Percentiles rank a stretch among this genome's conserved stretches.
Conservation (phyloP, 768 basidiomycete species). For the Termitomyces sp. region DNA sequence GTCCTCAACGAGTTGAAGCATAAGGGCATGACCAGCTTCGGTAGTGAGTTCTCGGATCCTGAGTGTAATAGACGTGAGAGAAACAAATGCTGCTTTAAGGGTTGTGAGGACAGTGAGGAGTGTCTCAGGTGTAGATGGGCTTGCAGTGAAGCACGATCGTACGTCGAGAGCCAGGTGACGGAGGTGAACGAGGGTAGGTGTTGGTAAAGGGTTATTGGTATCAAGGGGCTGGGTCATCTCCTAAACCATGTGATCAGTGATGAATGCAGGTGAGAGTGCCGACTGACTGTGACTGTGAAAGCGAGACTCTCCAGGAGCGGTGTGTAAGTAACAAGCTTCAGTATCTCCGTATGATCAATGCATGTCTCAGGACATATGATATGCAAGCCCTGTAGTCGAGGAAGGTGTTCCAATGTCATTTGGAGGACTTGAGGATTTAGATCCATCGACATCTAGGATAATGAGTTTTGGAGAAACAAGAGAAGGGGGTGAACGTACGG, state of each 20-base stretch:
- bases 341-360: slow-evolving; percentile 47
- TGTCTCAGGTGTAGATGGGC: slow-evolving; percentile 25
- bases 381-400: slow-evolving; percentile 56
- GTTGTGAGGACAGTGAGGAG: slow-evolving; percentile 28
- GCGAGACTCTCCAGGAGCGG: slow-evolving; percentile 61
- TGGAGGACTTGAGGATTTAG: slow-evolving; percentile 52
- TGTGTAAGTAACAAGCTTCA: slow-evolving; percentile 43
- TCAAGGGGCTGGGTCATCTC: slow-evolving; percentile 26
- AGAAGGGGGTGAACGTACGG: slow-evolving; percentile 39
- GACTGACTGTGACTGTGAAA: slow-evolving; percentile 55
- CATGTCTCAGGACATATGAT: slow-evolving; percentile 50
- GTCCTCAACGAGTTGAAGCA: slow-evolving; percentile 38
- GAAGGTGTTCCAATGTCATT: slow-evolving; percentile 43
- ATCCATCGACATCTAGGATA: slow-evolving; percentile 49
- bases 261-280: neutral
- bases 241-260: slow-evolving; percentile 16
- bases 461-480: neutral
- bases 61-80: slow-evolving; percentile 37
- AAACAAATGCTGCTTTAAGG: slow-evolving; percentile 29
- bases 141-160: slow-evolving; percentile 18
- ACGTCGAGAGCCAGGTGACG: slow-evolving; percentile 29
- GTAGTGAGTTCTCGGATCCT: slow-evolving; percentile 38
- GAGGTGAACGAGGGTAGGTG: slow-evolving; percentile 16
- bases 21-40: slow-evolving; percentile 33
- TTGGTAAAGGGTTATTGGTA: slow-evolving; percentile 19